Evolutionary conservation across 768 basidiomycete species (phyloP), one percentile per base, ranked within the genome.

Genomic region (Mrakia gelida): DNA sequence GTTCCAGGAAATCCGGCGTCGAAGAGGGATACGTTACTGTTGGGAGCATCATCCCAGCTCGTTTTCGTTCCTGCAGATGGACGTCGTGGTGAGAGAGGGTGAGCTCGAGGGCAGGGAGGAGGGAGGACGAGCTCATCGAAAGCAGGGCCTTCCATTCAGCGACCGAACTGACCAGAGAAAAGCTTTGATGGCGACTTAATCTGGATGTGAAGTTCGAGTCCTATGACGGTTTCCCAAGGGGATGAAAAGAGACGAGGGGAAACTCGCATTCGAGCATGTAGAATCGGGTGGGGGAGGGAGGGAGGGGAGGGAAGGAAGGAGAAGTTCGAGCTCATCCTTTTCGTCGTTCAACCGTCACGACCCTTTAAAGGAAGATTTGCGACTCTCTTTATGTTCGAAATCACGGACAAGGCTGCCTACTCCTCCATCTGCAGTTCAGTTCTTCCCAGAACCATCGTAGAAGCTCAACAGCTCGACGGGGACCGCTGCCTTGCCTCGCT

Each of bases 1-100:
- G 94, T 93, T 70, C 97, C 96, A 11, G 96, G 96, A 81, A 95
- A 91, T 0, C 94, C 93, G 2, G 95, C 93, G 81, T 98, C 96
- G 80, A 92, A 92, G 1, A 87, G 83, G 0, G 91, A 89, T 32
- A 95, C 91, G 80, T 88, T 88, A 2, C 88, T 89, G 82, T 98
- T 98, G 0, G 92, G 89, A 0, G 82, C 78, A 49, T 90, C 88
- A 21, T 88, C 86, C 71, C 87, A 87, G 26, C 86, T 84, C 0
- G 87, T 87, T 72, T 79, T 81, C 2, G 88, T 81, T 43, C 84
- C 89, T 89, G 76, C 2, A 34, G 11, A 28, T 23, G 21, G 8
- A 18, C 3, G 8, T 38, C 38, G 38, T 38, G 3, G 38, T 3
- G 32, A 70, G 32, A 67, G 26, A 75, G 54, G 18, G 73, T 63